Conservation (phyloP, 2,329 filamentous ascomycete species). For the Trichoderma sp. region DNA sequence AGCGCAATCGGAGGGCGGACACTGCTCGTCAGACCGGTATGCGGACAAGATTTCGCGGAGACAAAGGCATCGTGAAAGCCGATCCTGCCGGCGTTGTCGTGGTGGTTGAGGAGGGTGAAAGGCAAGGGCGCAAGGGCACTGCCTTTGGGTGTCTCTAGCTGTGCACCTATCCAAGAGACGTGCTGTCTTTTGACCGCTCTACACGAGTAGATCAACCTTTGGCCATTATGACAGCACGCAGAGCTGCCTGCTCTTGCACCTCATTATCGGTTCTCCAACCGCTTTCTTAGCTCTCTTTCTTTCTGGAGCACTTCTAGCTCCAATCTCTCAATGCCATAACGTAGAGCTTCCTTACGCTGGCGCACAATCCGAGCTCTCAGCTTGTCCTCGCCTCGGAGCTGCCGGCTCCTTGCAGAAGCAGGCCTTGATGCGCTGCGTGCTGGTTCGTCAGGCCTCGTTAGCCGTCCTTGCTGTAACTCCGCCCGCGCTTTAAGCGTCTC, state of each 20-base stretch:
- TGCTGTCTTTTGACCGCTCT: not conserved
- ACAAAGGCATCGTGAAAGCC: conserved; percentile 21
- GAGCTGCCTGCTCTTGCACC: not conserved
- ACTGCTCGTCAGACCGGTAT: conserved; percentile 4
- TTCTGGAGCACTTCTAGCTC: conserved; percentile 83
- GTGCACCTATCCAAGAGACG: not conserved
- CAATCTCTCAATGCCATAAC: conserved; percentile 82
- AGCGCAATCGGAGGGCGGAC: not conserved
- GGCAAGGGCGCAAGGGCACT: not conserved
- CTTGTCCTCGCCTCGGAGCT: conserved; percentile 54
- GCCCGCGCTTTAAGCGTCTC: conserved; percentile 78
- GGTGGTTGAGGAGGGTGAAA: not conserved
- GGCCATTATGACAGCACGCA: no score
- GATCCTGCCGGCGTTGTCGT: conserved; percentile 7
- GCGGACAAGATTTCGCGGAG: conserved; percentile 8
- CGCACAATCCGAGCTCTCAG: conserved; percentile 59
- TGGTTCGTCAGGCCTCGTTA: conserved; percentile 34
- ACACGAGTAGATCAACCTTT: not conserved
- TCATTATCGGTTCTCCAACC: conserved; percentile 41
- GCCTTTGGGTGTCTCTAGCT: not conserved
- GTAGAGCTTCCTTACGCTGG: conserved; percentile 80
- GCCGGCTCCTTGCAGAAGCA: conserved; percentile 22
- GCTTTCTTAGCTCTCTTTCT: conserved; percentile 57
- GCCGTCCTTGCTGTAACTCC: conserved; percentile 75
- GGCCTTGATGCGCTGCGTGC: not conserved